Percentiles rank a stretch among this genome's conserved stretches.
phyloP scores from a whole-genome alignment of 1,284 basidiomycete species.

The Puccinia triticina region DNA sequence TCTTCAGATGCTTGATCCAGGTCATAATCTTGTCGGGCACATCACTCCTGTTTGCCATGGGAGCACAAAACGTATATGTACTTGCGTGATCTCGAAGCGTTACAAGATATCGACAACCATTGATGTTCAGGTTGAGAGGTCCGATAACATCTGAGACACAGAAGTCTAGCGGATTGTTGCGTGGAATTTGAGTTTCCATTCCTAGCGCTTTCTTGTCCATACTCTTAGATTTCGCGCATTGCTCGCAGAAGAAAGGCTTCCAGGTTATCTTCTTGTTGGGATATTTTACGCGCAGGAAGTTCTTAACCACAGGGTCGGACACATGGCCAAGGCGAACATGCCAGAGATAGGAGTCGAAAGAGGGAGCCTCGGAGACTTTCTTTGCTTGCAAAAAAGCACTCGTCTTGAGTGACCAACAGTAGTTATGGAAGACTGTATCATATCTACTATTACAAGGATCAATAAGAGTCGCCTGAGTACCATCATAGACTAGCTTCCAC shows the following conservation, averaged over 20 bases:
- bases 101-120: neutral
- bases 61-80: slow-evolving; percentile 18
- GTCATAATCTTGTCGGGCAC: slow-evolving; percentile 7
- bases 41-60: neutral
- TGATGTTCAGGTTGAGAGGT: neutral
- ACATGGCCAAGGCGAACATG: slow-evolving; percentile 23
- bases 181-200: neutral
- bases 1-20: neutral
- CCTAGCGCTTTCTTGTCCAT: too few relatives aligned
- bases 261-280: neutral
- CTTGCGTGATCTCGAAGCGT: slow-evolving; percentile 1
- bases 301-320: neutral
- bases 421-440: neutral
- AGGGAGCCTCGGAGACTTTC: neutral
- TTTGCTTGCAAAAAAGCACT: neutral
- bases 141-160: neutral
- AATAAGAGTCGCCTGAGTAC: neutral
- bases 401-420: neutral
- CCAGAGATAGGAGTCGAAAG: neutral
- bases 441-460: neutral
- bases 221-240: neutral
- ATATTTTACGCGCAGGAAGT: neutral
- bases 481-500: too few relatives aligned
- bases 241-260: too few relatives aligned
- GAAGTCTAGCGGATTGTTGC: neutral